phyloP scores from a whole-genome alignment of 441 rosid genomes.

The Euphorbia corollata region DNA sequence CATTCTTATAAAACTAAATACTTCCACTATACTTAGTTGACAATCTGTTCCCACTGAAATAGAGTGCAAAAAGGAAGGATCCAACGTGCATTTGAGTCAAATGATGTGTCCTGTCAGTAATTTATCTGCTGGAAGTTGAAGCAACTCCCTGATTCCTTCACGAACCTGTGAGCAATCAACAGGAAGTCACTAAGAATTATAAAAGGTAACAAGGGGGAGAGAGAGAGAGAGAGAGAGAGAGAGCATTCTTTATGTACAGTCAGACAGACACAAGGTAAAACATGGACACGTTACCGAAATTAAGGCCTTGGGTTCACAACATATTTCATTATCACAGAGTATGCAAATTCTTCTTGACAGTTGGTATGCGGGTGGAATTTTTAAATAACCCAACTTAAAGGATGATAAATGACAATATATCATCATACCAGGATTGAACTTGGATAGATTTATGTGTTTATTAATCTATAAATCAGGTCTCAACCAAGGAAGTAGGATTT shows the following conservation, averaged over 20 bases:
- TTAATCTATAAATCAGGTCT: background rate
- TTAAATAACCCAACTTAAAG: background rate
- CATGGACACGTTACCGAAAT: background rate
- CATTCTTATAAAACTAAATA: background rate
- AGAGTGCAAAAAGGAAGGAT: background rate
- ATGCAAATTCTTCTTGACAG: background rate
- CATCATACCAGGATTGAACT: background rate
- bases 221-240: background rate
- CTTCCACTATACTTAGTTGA: background rate
- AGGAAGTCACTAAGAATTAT: background rate
- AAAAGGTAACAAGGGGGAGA: background rate
- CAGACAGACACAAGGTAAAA: background rate
- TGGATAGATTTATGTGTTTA: background rate
- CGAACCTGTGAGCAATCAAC: conserved; percentile 36
- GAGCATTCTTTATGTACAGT: background rate
- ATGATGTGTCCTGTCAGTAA: conserved; percentile 31
- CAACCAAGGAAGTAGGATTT: background rate
- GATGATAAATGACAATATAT: background rate
- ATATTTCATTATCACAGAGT: background rate
- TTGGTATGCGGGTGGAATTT: background rate
- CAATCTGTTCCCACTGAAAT: background rate
- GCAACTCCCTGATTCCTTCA: conserved; percentile 71
- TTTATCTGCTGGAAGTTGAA: conserved; percentile 54
- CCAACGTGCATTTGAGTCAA: conserved; percentile 14
- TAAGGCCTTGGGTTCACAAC: background rate